Percentiles rank a stretch among this genome's conserved stretches.
phyloP scores from a whole-genome alignment of 768 basidiomycete genomes.

The Podaxis sp. region DNA sequence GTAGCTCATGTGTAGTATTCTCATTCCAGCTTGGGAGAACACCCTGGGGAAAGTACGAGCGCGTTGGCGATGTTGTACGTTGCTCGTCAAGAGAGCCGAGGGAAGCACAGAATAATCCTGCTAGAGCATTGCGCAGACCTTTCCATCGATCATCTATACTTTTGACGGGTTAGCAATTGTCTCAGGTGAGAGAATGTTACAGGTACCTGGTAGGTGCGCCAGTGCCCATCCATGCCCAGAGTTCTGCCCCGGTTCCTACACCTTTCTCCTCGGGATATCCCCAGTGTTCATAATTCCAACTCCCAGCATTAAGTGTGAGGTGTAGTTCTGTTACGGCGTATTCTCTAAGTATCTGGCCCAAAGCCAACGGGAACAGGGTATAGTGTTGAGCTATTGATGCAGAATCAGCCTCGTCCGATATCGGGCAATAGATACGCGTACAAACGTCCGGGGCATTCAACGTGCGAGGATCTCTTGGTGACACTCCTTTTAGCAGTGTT shows the following conservation, averaged over 20 bases:
- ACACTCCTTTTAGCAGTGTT: slow-evolving; percentile 53
- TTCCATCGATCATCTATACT: slow-evolving; percentile 82
- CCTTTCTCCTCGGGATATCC: slow-evolving; percentile 75
- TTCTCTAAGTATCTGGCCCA: slow-evolving; percentile 85
- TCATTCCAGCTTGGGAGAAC: slow-evolving; percentile 45
- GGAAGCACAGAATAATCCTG: slow-evolving; percentile 94
- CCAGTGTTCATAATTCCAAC: slow-evolving; percentile 87
- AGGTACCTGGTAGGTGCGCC: slow-evolving; percentile 50
- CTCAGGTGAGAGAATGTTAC: background rate
- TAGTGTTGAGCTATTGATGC: slow-evolving; percentile 73
- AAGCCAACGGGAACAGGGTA: slow-evolving; percentile 78
- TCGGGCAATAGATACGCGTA: slow-evolving; percentile 22
- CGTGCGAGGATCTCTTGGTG: slow-evolving; percentile 56
- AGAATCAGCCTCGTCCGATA: background rate
- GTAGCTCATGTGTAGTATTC: slow-evolving; percentile 50
- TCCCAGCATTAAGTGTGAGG: slow-evolving; percentile 87
- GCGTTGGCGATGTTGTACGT: slow-evolving; percentile 66
- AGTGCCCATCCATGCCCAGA: slow-evolving; percentile 92
- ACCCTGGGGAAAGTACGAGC: slow-evolving; percentile 64
- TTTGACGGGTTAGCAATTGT: slow-evolving; percentile 14
- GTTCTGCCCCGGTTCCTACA: slow-evolving; percentile 83
- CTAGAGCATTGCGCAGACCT: slow-evolving; percentile 83
- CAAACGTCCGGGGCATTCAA: slow-evolving; percentile 49
- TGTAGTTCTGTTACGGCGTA: slow-evolving; percentile 88
- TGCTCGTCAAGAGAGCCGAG: slow-evolving; percentile 75